Evolutionary conservation across 768 basidiomycete genomes (phyloP).

Genomic region (Amanita brunnescens): DNA sequence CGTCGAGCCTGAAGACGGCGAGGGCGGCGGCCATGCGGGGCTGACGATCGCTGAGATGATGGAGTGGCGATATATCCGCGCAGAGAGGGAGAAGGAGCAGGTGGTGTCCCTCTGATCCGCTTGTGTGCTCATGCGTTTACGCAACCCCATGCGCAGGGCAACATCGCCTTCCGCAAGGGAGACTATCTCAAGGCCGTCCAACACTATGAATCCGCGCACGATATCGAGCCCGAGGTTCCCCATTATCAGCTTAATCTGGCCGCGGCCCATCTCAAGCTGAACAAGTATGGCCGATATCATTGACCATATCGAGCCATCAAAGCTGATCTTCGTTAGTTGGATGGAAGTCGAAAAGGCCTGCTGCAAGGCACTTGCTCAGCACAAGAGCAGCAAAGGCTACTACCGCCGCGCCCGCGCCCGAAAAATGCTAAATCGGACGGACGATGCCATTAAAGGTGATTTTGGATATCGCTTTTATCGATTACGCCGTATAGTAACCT

Average conservation of each 20-base stretch:
- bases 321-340: conserved; percentile 37
- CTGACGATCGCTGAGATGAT: conserved; percentile 70
- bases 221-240: conserved; percentile 64
- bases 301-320: not conserved
- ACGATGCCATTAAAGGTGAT: conserved; percentile 55
- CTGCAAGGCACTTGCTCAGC: conserved; percentile 53
- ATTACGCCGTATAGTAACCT: no score
- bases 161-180: conserved; percentile 56
- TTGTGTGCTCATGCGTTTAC: conserved; percentile 5
- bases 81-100: conserved; percentile 64
- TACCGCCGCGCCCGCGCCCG: conserved; percentile 64
- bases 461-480: no score
- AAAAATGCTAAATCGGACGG: conserved; percentile 44
- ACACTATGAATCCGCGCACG: conserved; percentile 50
- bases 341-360: conserved; percentile 67
- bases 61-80: conserved; percentile 64
- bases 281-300: conserved; percentile 40
- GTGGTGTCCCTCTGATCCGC: conserved; percentile 21
- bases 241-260: conserved; percentile 74
- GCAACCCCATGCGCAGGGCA: conserved; percentile 37
- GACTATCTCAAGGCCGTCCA: conserved; percentile 46
- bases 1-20: conserved; percentile 40
- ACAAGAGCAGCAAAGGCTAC: conserved; percentile 59
- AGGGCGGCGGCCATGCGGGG: conserved; percentile 34
- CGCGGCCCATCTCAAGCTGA: conserved; percentile 62